Evolutionary conservation across 1,139 yeast species (phyloP).

Genomic region (Debaryomyces robertsiae): DNA sequence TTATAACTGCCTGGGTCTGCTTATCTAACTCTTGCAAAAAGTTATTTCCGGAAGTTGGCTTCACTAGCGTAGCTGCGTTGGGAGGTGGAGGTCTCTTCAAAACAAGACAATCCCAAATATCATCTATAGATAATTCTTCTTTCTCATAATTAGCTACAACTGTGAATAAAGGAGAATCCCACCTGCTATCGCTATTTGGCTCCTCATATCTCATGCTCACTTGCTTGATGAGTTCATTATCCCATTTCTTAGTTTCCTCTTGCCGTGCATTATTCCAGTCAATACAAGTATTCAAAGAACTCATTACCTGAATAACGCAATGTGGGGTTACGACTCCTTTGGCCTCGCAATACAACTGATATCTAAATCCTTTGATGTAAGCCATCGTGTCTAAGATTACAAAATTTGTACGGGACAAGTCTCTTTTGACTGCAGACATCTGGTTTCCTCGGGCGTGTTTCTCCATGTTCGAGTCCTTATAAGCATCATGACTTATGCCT

Average conservation of each 20-base stretch:
- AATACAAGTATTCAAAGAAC: slow-evolving; percentile 61
- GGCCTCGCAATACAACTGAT: slow-evolving; percentile 92
- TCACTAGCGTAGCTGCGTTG: slow-evolving; percentile 73
- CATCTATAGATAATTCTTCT: slow-evolving; percentile 59
- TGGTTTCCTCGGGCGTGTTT: slow-evolving; percentile 83
- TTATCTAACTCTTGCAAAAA: slow-evolving; percentile 80
- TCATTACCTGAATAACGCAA: slow-evolving; percentile 78
- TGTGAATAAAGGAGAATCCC: slow-evolving; percentile 93
- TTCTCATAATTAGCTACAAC: slow-evolving; percentile 60
- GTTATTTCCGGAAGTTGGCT: slow-evolving; percentile 71
- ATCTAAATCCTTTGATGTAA: slow-evolving; percentile 93
- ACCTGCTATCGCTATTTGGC: slow-evolving; percentile 80
- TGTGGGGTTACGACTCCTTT: slow-evolving; percentile 81
- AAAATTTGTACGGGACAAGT: slow-evolving; percentile 64
- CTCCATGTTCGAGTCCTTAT: slow-evolving; percentile 70
- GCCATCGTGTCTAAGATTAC: slow-evolving; percentile 85
- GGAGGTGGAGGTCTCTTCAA: slow-evolving; percentile 67
- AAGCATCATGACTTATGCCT: slow-evolving; percentile 70
- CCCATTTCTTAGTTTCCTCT: slow-evolving; percentile 54
- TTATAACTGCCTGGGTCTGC: slow-evolving; percentile 65
- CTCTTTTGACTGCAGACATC: slow-evolving; percentile 86
- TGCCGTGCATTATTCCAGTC: slow-evolving; percentile 54
- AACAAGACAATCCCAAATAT: slow-evolving; percentile 72
- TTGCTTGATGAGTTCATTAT: slow-evolving; percentile 63
- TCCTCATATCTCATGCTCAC: slow-evolving; percentile 88